Evolutionary conservation across 2,329 filamentous ascomycete genomes (phyloP).

Genomic region (Epichloe hybrida): DNA sequence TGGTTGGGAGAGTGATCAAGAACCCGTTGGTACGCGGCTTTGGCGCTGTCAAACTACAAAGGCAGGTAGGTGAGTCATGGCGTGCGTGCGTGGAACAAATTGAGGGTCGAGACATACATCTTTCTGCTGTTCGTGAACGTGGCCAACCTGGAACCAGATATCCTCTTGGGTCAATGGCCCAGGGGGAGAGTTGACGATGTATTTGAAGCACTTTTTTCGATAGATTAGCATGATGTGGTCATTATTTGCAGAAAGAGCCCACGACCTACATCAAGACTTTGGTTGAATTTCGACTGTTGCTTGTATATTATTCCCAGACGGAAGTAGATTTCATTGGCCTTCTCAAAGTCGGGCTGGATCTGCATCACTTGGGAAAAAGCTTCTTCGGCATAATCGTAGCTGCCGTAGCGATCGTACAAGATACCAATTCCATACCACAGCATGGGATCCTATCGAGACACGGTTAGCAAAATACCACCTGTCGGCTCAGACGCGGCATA

Average conservation of each 20-base stretch:
- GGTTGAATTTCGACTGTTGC: constrained; percentile 84
- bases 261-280: constrained; percentile 73
- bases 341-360: constrained; percentile 95
- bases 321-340: constrained; percentile 98
- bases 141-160: constrained; percentile 99
- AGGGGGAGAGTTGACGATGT: constrained; percentile 92
- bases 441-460: constrained; percentile 61
- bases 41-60: constrained; percentile 78
- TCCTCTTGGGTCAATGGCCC: constrained; percentile 91
- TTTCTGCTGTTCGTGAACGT: constrained; percentile 98
- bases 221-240: neutral
- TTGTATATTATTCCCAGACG: constrained; percentile 99
- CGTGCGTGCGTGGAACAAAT: neutral
- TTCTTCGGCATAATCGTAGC: constrained; percentile 91
- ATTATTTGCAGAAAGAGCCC: neutral
- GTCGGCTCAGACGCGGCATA: neutral
- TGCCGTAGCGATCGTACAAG: constrained; percentile 90
- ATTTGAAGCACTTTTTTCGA: constrained; percentile 76
- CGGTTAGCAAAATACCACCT: neutral
- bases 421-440: constrained; percentile 99
- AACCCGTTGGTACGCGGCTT: constrained; percentile 82
- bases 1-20: constrained; percentile 87
- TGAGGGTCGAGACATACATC: constrained; percentile 55
- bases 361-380: constrained; percentile 98
- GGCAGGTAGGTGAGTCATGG: constrained; percentile 24